Base-by-base conservation (phyloP, 331 rosid genomes). In the Quercus phellos region DNA sequence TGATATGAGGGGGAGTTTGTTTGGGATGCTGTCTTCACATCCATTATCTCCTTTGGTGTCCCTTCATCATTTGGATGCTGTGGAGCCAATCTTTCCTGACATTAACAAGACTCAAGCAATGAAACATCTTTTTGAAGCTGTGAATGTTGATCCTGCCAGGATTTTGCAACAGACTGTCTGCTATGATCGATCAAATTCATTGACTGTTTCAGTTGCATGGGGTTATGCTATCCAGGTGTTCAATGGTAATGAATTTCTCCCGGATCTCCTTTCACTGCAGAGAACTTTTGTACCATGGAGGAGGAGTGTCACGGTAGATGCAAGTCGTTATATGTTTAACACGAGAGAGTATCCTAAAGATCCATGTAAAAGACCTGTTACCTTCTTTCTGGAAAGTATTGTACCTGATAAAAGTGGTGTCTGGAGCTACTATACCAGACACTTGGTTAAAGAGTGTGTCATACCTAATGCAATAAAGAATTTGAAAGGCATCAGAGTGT, bases 161-260 rank as follows among this genome's bases (percentile, higher is more conserved):
- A 85, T 89, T 55, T 82, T 93, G 86, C 99, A 93, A 79, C 97
- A 89, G 82, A 83, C 85, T 58, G 94, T 92, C 70, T 95, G 99
- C 90, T 95, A 95, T 77, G 94, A 91, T 63, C 83, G 38, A 32
- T 71, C 84, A 5, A 88, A 69, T 66, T 87, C 90, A 1, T 83
- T 91, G 92, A 91, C 96, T 29, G 73, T 93, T 80, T 91, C 98
- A 1, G 87, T 94, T 72, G 85, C 96, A 4, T 92, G 99, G 97
- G 99, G 98, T 43, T 87, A 77, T 74, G 89, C 93, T 10, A 59
- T 95, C 73, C 97, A 91, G 87, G 85, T 95, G 46, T 87, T 73
- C 71, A 83, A 88, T 76, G 93, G 96, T 74, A 92, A 90, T 56
- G 85, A 73, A 66, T 87, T 90, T 81, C 92, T 95, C 55, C 91